A percentile compares a stretch with the other conserved stretches of the same genome.
phyloP scores from a whole-genome alignment of 495 filamentous ascomycete species.

The Thermothielavioides terrestris region DNA sequence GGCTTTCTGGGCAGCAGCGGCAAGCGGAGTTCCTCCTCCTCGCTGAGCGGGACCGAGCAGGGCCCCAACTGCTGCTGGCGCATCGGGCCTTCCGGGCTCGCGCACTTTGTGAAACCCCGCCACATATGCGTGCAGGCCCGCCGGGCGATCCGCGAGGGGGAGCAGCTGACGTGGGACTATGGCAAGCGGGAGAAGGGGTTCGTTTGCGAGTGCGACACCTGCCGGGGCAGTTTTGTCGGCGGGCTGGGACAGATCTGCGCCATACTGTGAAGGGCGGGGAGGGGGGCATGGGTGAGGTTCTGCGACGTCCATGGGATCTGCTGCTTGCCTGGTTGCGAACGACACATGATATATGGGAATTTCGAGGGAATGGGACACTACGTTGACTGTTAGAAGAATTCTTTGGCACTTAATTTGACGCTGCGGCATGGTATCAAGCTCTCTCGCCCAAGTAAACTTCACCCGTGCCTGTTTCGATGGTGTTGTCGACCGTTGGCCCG shows the following conservation, averaged over 20 bases:
- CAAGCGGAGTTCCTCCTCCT: too few relatives aligned
- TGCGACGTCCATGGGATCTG: too few relatives aligned
- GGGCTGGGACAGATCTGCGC: slow-evolving; percentile 1
- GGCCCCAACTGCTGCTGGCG: slow-evolving; percentile 23
- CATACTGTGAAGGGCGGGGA: slow-evolving; percentile 11
- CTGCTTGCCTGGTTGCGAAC: too few relatives aligned
- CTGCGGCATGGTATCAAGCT: background rate
- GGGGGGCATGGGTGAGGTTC: background rate
- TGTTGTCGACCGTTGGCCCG: slow-evolving; percentile 6
- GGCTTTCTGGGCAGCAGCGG: background rate
- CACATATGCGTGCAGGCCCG: slow-evolving; percentile 21
- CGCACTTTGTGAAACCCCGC: slow-evolving; percentile 12
- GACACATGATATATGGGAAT: too few relatives aligned
- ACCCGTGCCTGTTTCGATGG: background rate
- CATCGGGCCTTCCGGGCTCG: slow-evolving; percentile 15
- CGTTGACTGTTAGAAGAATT: too few relatives aligned
- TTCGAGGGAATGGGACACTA: too few relatives aligned
- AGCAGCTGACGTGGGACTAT: slow-evolving; percentile 26
- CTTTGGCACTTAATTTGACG: too few relatives aligned
- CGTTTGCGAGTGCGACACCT: slow-evolving; percentile 17
- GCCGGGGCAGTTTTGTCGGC: background rate
- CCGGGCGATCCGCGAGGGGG: slow-evolving; percentile 19
- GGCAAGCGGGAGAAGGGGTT: slow-evolving; percentile 18
- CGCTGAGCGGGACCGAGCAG: background rate
- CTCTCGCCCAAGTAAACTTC: background rate